phyloP scores from a whole-genome alignment of 2,329 filamentous ascomycete species.

The Aspergillus pseudoglaucus region DNA sequence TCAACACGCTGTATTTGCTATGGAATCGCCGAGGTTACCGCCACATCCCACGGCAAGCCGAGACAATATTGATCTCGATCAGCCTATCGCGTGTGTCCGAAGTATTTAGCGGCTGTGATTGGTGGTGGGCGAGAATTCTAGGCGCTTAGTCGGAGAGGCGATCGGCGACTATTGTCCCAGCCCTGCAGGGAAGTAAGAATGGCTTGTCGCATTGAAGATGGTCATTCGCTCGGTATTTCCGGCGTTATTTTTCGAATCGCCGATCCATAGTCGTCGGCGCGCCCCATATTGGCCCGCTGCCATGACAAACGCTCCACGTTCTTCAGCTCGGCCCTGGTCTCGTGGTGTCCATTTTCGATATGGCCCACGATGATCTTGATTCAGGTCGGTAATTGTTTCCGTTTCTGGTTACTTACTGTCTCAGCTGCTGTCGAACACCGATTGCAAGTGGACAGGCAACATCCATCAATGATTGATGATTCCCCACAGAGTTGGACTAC shows the following conservation, averaged over 20 bases:
- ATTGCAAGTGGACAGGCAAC: neutral
- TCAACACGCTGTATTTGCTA: neutral
- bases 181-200: neutral
- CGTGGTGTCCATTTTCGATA: too few relatives aligned
- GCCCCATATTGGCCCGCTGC: too few relatives aligned
- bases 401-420: neutral
- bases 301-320: too few relatives aligned
- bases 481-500: neutral
- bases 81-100: neutral
- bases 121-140: neutral
- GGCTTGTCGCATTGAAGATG: too few relatives aligned
- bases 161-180: neutral
- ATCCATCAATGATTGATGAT: neutral
- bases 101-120: neutral
- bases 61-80: neutral
- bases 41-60: conserved; percentile 7
- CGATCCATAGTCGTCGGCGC: neutral
- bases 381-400: neutral
- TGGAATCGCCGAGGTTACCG: conserved; percentile 4
- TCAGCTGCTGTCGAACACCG: neutral
- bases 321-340: too few relatives aligned
- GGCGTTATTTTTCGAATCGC: neutral
- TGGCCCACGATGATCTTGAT: neutral
- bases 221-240: too few relatives aligned
- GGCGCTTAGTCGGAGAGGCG: neutral